Base-by-base conservation (phyloP, 163 green algal genomes). In the Chlamydomonas reinhardtii region DNA sequence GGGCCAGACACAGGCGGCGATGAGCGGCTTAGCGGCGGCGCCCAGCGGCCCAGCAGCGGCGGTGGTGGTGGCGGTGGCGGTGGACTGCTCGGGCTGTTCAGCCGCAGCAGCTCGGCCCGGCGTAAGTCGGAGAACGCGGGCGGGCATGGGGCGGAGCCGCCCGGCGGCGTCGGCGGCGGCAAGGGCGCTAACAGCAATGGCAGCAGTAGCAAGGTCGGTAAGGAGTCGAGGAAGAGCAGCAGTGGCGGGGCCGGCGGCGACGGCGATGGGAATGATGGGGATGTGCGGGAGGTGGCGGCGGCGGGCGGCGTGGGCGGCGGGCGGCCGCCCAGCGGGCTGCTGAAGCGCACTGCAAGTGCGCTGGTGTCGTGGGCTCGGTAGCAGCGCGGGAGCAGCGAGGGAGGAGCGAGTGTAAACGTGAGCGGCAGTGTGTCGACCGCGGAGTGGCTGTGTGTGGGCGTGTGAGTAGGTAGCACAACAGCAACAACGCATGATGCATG, bases 41-140 rank as follows among this genome's bases (percentile, higher is more conserved):
- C 14, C 5, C 22, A 43, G 64, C 39, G 76, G 17, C n/a, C 62
- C 24, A 59, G 56, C 74, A 72, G 59, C 35, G 34, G 25, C 29
- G 48, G 37, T 2, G 54, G n/a, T n/a, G n/a, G n/a, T n/a, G n/a
- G n/a, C n/a, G n/a, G n/a, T n/a, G n/a, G 34, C 19, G 48, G 48
- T 1, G 56, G 31, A n/a, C 12, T 84, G 8, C 66, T 48, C 48
- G 65, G 73, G 24, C 66, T 84, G 0, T 84, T 84, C 66, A 84
- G 77, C 32, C 65, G 77, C 20, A 52, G 22, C 6, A 76, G 66
- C 24, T 84, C 77, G 22, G 39, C 43, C 16, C 43, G 68, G 48
- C 16, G 31, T 0, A 76, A 76, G 20, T 84, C 76, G 37, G 76
- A 84, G 27, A 34, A 22, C 32, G 56, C 19, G 59, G 22, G 22